Percentiles rank a stretch among this genome's conserved stretches.
Conservation (phyloP, 306 rosid species). For the Canavalia gladiata region DNA sequence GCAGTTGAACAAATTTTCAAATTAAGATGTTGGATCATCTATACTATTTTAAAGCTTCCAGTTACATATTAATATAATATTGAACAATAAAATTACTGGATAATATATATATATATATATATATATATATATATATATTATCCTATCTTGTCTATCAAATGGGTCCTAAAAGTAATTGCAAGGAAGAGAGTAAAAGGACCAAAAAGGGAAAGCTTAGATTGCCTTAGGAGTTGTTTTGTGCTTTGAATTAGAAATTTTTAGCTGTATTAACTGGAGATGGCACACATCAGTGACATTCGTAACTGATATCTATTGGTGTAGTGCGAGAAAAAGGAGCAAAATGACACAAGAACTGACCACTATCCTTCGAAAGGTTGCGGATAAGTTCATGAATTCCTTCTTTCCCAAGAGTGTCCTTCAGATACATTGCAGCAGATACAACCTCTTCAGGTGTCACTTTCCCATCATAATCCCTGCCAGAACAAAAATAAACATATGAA, state of each 20-base stretch:
- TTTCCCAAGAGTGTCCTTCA: conserved; percentile 80
- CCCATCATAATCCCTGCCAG: conserved; percentile 84
- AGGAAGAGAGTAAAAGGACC: background rate
- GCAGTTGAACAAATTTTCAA: conserved; percentile 5
- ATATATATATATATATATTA: no score
- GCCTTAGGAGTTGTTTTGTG: conserved; percentile 1
- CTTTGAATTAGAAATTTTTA: conserved; percentile 23
- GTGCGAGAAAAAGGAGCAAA: conserved; percentile 22
- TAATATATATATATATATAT: background rate
- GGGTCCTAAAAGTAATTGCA: background rate
- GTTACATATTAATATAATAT: background rate
- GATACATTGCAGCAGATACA: conserved; percentile 77
- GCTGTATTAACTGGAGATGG: conserved; percentile 11
- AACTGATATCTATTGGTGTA: conserved; percentile 16
- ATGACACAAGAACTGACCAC: conserved; percentile 53
- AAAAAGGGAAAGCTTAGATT: conserved; percentile 18
- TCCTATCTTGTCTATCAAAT: no score
- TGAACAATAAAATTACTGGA: background rate
- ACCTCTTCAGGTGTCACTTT: conserved; percentile 94
- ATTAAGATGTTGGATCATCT: conserved; percentile 14
- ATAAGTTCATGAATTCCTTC: conserved; percentile 85
- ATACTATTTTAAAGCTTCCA: conserved; percentile 16
- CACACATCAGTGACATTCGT: conserved; percentile 23
- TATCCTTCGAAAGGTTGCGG: conserved; percentile 82
- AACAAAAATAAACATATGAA: conserved; percentile 38